Percentiles rank a stretch among this genome's conserved stretches.
phyloP scores from a whole-genome alignment of 2,329 filamentous ascomycete species.

The Endothia cerciana region DNA sequence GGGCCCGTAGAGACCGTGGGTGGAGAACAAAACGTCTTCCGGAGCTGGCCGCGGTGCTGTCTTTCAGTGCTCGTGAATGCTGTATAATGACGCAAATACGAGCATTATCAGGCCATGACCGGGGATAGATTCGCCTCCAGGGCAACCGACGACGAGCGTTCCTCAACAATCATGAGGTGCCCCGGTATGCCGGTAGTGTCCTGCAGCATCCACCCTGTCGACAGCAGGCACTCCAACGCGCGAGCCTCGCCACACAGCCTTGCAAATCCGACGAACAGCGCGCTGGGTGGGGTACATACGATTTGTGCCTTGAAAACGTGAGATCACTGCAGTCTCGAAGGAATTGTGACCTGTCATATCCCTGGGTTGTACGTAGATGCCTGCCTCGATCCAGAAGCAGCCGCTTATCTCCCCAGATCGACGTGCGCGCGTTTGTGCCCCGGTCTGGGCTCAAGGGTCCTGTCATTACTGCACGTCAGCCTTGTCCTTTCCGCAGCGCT shows the following conservation, averaged over 20 bases:
- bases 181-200: neutral
- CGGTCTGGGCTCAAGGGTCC: neutral
- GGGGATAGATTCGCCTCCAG: neutral
- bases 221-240: neutral
- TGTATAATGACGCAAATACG: conserved; percentile 1
- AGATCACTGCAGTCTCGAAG: neutral
- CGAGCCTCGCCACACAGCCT: conserved; percentile 14
- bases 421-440: neutral
- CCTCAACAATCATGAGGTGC: neutral
- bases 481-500: conserved; percentile 8
- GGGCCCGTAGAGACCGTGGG: neutral
- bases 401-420: conserved; percentile 12
- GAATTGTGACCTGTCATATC: conserved; percentile 9
- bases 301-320: neutral
- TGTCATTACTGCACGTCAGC: neutral
- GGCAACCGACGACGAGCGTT: neutral
- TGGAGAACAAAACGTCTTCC: neutral
- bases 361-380: conserved; percentile 5
- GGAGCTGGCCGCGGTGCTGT: neutral
- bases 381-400: conserved; percentile 22
- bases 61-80: neutral
- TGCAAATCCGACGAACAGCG: conserved; percentile 1
- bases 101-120: neutral
- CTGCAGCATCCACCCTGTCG: conserved; percentile 3
- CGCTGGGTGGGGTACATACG: neutral